These are phyloP conservation scores for Kalanchoe fedtschenkoi DNA, from an alignment of 164 flowering plant genomes.

Conservation along the genomic window DNA sequence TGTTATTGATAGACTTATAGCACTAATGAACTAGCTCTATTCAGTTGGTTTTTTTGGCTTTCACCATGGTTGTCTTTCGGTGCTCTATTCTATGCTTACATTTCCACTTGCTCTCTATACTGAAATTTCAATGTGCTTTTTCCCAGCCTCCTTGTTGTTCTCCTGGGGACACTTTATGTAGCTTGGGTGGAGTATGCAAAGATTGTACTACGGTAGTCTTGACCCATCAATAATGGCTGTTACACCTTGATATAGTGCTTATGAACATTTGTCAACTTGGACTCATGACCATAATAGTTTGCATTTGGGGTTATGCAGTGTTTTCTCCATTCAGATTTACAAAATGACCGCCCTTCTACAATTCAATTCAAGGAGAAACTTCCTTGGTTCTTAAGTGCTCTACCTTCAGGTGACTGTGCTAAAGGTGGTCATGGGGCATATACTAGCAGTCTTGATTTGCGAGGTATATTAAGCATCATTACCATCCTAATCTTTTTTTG, in stretches of 20 bases:
- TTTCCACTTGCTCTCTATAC: neutral
- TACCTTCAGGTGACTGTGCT: constrained; percentile 96
- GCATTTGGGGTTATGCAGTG: constrained; percentile 39
- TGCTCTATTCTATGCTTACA: neutral
- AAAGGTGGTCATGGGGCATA: constrained; percentile 99
- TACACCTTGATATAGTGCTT: neutral
- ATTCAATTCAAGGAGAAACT: constrained; percentile 79
- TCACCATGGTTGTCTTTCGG: neutral
- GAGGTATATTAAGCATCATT: constrained; percentile 33
- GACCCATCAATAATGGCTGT: neutral
- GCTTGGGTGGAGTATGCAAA: constrained; percentile 53
- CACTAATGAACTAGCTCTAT: neutral
- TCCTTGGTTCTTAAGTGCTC: constrained; percentile 91
- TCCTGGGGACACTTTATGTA: constrained; percentile 44
- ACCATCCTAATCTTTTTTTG: neutral
- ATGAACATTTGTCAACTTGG: neutral
- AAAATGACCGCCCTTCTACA: constrained; percentile 76
- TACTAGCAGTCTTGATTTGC: constrained; percentile 66
- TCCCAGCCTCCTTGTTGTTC: constrained; percentile 93
- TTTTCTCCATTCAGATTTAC: constrained; percentile 77
- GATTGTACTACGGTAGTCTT: constrained; percentile 91
- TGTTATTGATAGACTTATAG: neutral
- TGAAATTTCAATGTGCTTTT: neutral
- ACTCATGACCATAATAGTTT: neutral
- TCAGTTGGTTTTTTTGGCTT: neutral